Evolutionary conservation across 371 early-diverging fungal genomes (phyloP).

Genomic region (Fennellomyces sp.): DNA sequence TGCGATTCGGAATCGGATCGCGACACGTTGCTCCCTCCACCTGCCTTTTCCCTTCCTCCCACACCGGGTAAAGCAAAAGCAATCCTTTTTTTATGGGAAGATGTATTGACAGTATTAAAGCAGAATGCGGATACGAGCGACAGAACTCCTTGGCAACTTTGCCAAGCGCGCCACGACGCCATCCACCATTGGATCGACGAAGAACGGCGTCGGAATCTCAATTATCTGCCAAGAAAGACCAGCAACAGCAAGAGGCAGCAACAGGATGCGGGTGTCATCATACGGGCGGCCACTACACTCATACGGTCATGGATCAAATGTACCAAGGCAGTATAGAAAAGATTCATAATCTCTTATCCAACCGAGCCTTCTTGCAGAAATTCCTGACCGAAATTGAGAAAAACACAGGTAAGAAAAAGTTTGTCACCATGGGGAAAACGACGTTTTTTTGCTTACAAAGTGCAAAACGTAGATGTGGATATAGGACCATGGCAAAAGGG

Average conservation of each 20-base stretch:
- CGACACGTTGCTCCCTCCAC: not conserved
- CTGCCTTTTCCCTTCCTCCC: not conserved
- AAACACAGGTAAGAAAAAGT: conserved; percentile 29
- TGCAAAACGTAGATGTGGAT: conserved; percentile 21
- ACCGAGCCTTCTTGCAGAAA: conserved; percentile 33
- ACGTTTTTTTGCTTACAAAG: not conserved
- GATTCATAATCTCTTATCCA: conserved; percentile 49
- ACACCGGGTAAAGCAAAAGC: too few species aligned
- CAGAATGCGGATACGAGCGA: too few species aligned
- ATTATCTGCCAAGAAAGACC: not conserved
- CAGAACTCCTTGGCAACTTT: conserved; percentile 5
- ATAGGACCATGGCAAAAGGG: conserved; percentile 40
- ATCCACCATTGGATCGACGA: conserved; percentile 4
- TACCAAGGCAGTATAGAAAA: conserved; percentile 49
- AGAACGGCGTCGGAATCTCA: conserved; percentile 12
- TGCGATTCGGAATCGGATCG: conserved; percentile 1
- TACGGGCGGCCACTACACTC: conserved; percentile 52
- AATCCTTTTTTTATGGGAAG: not conserved
- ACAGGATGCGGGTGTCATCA: conserved; percentile 47
- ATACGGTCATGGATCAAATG: conserved; percentile 44
- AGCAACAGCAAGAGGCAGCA: not conserved
- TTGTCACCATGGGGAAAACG: not conserved
- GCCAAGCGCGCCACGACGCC: not conserved
- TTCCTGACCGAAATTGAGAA: conserved; percentile 44
- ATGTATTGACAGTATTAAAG: not conserved